Evolutionary conservation across 2,329 filamentous ascomycete species (phyloP).

Genomic region (Xylariales sp.): DNA sequence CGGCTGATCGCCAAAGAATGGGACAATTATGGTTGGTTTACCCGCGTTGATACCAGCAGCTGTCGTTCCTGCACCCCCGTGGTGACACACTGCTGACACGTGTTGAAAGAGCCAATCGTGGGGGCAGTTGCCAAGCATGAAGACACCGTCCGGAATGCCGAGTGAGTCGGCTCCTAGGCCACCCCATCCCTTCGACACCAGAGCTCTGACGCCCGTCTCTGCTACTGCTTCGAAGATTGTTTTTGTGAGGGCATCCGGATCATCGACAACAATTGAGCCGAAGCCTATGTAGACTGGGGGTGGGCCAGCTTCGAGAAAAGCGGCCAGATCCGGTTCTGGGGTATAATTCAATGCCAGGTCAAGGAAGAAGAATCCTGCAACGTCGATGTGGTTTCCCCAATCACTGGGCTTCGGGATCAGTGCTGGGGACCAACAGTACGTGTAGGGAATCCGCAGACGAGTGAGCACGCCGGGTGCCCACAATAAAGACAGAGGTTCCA

Average conservation of each 20-base stretch:
- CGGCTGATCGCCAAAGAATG: constrained; percentile 82
- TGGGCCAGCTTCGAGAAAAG: constrained; percentile 41
- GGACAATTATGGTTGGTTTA: constrained; percentile 75
- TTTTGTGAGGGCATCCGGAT: constrained; percentile 38
- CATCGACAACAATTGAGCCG: constrained; percentile 50
- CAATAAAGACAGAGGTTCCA: constrained; percentile 74
- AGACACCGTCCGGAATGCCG: constrained; percentile 68
- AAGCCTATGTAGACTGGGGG: constrained; percentile 53
- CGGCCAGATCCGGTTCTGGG: constrained; percentile 26
- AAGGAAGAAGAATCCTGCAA: constrained; percentile 51
- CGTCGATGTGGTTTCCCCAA: constrained; percentile 49
- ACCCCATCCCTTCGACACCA: constrained; percentile 87
- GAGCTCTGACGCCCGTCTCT: constrained; percentile 56
- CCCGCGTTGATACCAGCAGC: constrained; percentile 80
- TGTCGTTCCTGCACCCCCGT: constrained; percentile 83
- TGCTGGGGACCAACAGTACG: constrained; percentile 72
- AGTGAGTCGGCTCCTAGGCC: constrained; percentile 70
- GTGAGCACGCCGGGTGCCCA: constrained; percentile 78
- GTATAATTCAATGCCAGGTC: constrained; percentile 33
- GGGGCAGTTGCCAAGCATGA: constrained; percentile 79
- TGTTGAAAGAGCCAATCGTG: constrained; percentile 86
- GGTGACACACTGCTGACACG: constrained; percentile 79
- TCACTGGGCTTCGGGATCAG: constrained; percentile 49
- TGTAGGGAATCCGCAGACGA: constrained; percentile 73
- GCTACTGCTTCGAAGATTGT: constrained; percentile 43